Conservation (phyloP, 495 filamentous ascomycete species). For the Tuber brumale region DNA sequence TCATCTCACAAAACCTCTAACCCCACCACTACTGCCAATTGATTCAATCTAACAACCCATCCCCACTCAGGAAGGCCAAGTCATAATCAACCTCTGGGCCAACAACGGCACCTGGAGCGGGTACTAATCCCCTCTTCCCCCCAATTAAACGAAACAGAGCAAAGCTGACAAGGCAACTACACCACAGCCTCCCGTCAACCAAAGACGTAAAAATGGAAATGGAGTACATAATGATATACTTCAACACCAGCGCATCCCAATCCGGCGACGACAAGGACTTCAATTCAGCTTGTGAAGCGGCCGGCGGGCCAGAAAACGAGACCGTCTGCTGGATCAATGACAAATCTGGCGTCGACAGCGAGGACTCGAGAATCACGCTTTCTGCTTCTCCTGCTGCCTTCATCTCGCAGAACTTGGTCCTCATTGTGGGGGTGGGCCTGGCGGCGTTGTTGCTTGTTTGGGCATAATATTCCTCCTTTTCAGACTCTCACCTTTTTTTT, state of each 20-base stretch:
- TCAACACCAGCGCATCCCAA: slow-evolving; percentile 36
- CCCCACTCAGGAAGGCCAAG: slow-evolving; percentile 22
- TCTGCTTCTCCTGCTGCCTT: neutral
- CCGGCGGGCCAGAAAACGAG: slow-evolving; percentile 17
- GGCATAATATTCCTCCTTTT: neutral
- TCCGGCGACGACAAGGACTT: slow-evolving; percentile 27
- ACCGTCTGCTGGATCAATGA: slow-evolving; percentile 33
- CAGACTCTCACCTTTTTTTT: neutral
- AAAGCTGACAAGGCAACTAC: neutral
- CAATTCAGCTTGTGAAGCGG: slow-evolving; percentile 27
- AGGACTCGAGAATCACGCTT: slow-evolving; percentile 6
- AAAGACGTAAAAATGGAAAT: slow-evolving; percentile 38
- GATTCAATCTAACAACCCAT: slow-evolving; percentile 5
- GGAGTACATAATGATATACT: slow-evolving; percentile 35
- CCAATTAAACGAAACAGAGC: neutral
- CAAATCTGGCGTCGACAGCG: slow-evolving; percentile 14
- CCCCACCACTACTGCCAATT: neutral
- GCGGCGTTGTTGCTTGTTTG: neutral
- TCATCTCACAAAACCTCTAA: slow-evolving; percentile 8
- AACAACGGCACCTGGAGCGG: slow-evolving; percentile 40
- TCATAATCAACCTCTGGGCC: slow-evolving; percentile 39
- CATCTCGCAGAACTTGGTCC: neutral
- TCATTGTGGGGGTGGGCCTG: neutral
- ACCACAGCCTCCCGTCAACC: slow-evolving; percentile 26
- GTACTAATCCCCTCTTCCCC: slow-evolving; percentile 5